Evolutionary conservation across 192 early-diverging fungal genomes (phyloP).

Genomic region (Linnemannia exigua): DNA sequence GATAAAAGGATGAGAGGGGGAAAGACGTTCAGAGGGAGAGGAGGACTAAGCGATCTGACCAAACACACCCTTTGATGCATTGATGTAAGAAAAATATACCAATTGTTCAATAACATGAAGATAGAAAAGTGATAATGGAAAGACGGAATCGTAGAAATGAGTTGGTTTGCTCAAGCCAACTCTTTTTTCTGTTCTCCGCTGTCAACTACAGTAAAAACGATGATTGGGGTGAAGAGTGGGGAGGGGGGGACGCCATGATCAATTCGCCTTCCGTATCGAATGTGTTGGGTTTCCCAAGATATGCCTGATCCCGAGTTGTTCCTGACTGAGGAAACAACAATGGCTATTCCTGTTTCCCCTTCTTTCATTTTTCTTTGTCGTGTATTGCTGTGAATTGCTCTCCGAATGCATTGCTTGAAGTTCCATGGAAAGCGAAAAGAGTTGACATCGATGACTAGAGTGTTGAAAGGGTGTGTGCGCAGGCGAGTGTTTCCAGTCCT

Average conservation of each 20-base stretch:
- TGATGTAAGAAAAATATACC: background rate
- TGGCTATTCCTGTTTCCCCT: background rate
- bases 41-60: background rate
- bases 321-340: background rate
- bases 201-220: background rate
- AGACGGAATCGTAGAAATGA: background rate
- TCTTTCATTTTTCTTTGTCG: background rate
- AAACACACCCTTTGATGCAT: background rate
- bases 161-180: background rate
- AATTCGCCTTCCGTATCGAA: constrained; percentile 1
- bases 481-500: background rate
- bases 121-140: background rate
- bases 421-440: background rate
- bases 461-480: background rate
- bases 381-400: background rate
- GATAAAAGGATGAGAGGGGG: constrained; percentile 5
- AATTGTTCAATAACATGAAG: background rate
- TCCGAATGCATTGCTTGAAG: background rate
- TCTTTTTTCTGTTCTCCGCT: constrained; percentile 5
- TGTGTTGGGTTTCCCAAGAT: background rate
- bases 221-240: background rate
- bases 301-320: constrained; percentile 1
- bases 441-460: background rate
- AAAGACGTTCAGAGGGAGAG: background rate
- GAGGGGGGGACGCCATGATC: background rate